Evolutionary conservation across 2,329 filamentous ascomycete species (phyloP).

Genomic region (Botrytis sinoallii): DNA sequence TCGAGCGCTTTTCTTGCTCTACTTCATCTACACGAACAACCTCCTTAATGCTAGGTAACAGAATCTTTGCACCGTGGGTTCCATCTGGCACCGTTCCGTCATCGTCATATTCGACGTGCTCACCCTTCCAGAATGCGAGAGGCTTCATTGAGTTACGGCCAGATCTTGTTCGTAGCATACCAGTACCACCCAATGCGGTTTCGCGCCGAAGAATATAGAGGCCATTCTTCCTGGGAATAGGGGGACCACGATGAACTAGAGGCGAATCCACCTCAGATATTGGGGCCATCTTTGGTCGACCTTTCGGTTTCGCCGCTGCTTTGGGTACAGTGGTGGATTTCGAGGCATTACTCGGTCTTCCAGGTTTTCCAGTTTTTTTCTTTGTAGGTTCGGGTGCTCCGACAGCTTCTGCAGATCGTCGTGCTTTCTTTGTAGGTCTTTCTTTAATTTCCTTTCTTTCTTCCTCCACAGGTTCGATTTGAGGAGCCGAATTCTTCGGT

Average conservation of each 20-base stretch:
- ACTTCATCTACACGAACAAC: conserved; percentile 69
- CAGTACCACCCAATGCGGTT: conserved; percentile 38
- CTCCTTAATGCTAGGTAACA: conserved; percentile 70
- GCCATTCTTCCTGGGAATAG: conserved; percentile 45
- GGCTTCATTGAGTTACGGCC: conserved; percentile 77
- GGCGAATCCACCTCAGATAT: conserved; percentile 32
- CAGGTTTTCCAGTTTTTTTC: neutral
- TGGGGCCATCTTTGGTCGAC: conserved; percentile 25
- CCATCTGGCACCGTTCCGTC: conserved; percentile 48
- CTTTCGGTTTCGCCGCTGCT: conserved; percentile 26
- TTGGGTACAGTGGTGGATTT: conserved; percentile 20
- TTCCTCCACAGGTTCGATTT: conserved; percentile 23
- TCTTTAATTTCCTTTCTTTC: conserved; percentile 7
- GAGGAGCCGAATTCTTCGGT: conserved; percentile 9
- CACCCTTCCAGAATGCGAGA: conserved; percentile 82
- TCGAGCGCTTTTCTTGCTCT: conserved; percentile 41
- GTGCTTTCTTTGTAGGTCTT: conserved; percentile 26
- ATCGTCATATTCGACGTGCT: conserved; percentile 67
- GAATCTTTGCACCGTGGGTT: conserved; percentile 48
- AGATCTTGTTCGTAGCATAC: conserved; percentile 59
- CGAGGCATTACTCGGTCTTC: conserved; percentile 12
- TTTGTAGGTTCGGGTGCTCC: conserved; percentile 15
- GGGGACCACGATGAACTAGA: conserved; percentile 36
- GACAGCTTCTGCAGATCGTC: conserved; percentile 23
- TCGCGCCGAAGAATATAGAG: conserved; percentile 51